Conservation (phyloP, 352 stramenopile species). For the Globisporangium emineosum region DNA sequence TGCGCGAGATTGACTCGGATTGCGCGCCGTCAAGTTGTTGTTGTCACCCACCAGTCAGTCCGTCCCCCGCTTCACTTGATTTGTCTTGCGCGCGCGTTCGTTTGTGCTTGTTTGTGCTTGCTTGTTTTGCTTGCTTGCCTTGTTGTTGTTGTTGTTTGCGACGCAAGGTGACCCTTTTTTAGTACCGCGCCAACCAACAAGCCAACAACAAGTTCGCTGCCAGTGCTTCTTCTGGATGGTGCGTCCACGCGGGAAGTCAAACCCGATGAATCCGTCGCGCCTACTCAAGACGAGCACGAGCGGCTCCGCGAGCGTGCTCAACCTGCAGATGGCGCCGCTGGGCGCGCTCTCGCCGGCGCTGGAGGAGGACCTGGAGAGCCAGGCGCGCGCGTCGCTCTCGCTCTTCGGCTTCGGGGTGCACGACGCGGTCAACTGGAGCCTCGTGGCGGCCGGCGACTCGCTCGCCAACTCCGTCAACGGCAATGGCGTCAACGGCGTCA, state of each 20-base stretch:
- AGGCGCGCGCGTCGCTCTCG: constrained; percentile 57
- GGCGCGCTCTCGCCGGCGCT: constrained; percentile 25
- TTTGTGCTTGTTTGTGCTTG: not conserved
- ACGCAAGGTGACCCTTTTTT: not conserved
- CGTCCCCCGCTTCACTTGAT: not conserved
- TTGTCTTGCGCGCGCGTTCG: not conserved
- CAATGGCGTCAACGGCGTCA: not conserved
- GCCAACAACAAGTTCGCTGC: not conserved
- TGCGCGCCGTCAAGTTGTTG: constrained; percentile 7
- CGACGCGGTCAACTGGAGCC: constrained; percentile 62
- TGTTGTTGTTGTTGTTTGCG: constrained; percentile 6
- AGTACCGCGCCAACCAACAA: not conserved
- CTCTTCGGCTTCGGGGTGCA: constrained; percentile 70
- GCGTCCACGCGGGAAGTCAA: constrained; percentile 38
- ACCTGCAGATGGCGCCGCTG: constrained; percentile 38
- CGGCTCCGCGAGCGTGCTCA: constrained; percentile 20
- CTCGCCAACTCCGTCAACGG: not conserved
- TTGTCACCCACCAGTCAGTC: not conserved
- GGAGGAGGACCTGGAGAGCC: constrained; percentile 58
- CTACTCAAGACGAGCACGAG: constrained; percentile 18
- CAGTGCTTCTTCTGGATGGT: constrained; percentile 14
- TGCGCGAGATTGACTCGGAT: constrained; percentile 7
- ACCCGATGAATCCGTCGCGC: constrained; percentile 17
- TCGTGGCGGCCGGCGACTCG: constrained; percentile 27
- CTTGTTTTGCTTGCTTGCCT: not conserved